Evolutionary conservation across 768 basidiomycete species (phyloP), one percentile per base, ranked within the genome.

Genomic region (Nidularia pulvinata): DNA sequence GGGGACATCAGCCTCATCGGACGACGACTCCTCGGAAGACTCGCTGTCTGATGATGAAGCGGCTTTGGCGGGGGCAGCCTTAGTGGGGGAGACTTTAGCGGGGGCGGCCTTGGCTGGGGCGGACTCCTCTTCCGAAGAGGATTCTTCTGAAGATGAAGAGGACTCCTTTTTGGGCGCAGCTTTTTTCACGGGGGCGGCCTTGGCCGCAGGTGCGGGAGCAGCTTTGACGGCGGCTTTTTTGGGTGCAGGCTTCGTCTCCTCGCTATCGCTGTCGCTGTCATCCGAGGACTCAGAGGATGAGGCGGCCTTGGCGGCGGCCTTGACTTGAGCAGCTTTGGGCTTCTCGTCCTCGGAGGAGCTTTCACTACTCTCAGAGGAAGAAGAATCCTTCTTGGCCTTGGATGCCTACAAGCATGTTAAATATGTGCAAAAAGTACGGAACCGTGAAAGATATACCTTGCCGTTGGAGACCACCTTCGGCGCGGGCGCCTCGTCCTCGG

Each of bases 281-380:
- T 19, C 19, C 5, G 57, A 63, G 1, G 69, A 69, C 51, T 72
- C 72, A 34, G 69, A 70, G 42, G 71, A 65, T 7, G 69, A 63
- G 5, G 66, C 62, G n/a, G 68, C 65, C 56, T 79, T 76, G 14
- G 69, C 59, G 25, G 65, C 61, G 49, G 65, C 68, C 57, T 80
- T 81, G 36, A 81, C 71, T 61, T 79, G 80, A 6, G 74, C 70
- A 37, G 78, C 77, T 64, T 85, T 84, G 55, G 82, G 75, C 61
- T 81, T 81, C 62, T 85, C 83, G 39, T 83, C 83, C 58, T 82
- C 75, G 19, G 71, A 67, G 14, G 72, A 71, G 49, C 68, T 69
- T 55, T 81, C 76, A 52, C 69, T 72, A 55, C 76, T 79, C 48
- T 79, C 78, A 47, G 78, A 32, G 73, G 19, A 19, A 32, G 77